Percentiles rank a stretch among this genome's conserved stretches.
Evolutionary conservation across 2,329 filamentous ascomycete species (phyloP).

Genomic region (Triangularia verruculosa): DNA sequence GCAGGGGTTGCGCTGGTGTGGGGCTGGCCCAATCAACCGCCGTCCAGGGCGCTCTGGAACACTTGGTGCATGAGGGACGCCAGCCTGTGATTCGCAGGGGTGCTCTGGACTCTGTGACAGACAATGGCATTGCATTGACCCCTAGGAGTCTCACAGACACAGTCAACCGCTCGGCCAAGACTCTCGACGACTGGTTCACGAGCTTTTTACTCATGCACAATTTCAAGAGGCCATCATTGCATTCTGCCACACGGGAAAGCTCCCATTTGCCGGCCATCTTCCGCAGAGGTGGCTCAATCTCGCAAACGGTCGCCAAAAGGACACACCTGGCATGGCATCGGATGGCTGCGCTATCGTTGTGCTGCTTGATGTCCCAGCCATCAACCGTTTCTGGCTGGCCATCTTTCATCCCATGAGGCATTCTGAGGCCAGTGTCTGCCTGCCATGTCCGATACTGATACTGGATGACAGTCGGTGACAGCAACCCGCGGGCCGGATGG

Average conservation of each 20-base stretch:
- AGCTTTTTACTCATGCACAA: conserved; percentile 12
- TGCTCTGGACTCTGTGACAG: conserved; percentile 35
- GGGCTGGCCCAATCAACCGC: conserved; percentile 38
- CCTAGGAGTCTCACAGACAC: conserved; percentile 10
- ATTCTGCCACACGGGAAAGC: not conserved
- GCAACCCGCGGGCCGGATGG: not conserved
- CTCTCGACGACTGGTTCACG: conserved; percentile 8
- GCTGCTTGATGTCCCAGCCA: conserved; percentile 1
- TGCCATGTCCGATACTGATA: not conserved
- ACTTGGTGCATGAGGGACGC: conserved; percentile 40
- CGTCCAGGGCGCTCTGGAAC: conserved; percentile 37
- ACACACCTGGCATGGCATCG: not conserved
- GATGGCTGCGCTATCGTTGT: not conserved
- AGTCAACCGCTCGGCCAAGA: conserved; percentile 22
- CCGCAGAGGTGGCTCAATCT: not conserved
- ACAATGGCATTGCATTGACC: conserved; percentile 29
- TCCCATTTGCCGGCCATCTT: not conserved
- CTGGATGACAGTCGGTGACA: not conserved
- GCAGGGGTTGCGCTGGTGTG: conserved; percentile 33
- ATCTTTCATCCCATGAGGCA: conserved; percentile 3
- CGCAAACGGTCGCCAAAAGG: not conserved
- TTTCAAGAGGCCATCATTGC: not conserved
- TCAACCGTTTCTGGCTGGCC: not conserved
- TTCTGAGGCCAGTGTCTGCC: not conserved
- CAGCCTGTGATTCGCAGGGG: conserved; percentile 37